A percentile compares a stretch with the other conserved stretches of the same genome.
Evolutionary conservation across 371 early-diverging fungal species (phyloP).

Genomic region (Choanephora cucurbitarum): DNA sequence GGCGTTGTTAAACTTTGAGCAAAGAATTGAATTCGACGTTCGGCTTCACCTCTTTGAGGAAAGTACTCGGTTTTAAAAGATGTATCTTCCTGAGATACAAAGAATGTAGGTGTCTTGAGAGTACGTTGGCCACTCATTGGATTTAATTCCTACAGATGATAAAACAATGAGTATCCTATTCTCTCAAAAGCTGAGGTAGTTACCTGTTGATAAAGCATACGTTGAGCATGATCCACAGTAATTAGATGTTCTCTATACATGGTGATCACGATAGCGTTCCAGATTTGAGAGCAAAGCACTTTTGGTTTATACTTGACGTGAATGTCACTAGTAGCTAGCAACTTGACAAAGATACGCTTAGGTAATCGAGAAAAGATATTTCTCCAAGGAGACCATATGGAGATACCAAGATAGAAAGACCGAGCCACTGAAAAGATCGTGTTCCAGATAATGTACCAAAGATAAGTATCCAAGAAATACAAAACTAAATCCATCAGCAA

Average conservation of each 20-base stretch:
- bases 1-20: constrained; percentile 87
- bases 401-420: constrained; percentile 82
- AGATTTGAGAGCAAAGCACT: constrained; percentile 79
- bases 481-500: constrained; percentile 77
- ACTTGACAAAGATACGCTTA: constrained; percentile 82
- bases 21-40: constrained; percentile 87
- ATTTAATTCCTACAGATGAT: constrained; percentile 30
- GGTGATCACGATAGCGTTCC: constrained; percentile 88
- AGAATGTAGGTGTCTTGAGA: constrained; percentile 82
- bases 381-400: constrained; percentile 89
- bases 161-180: too few species aligned
- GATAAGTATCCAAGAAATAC: constrained; percentile 88
- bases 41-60: constrained; percentile 80
- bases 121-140: constrained; percentile 72
- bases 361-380: constrained; percentile 85
- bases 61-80: constrained; percentile 79
- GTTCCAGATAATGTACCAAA: constrained; percentile 92
- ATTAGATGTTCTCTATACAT: constrained; percentile 88
- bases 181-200: background rate
- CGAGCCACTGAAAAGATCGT: constrained; percentile 78
- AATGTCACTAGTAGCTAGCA: constrained; percentile 75
- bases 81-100: constrained; percentile 82
- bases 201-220: constrained; percentile 82
- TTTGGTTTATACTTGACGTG: constrained; percentile 75
- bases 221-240: constrained; percentile 77